Base-by-base conservation (phyloP, 192 early-diverging fungal species). In the Backusella tarrabulga region DNA sequence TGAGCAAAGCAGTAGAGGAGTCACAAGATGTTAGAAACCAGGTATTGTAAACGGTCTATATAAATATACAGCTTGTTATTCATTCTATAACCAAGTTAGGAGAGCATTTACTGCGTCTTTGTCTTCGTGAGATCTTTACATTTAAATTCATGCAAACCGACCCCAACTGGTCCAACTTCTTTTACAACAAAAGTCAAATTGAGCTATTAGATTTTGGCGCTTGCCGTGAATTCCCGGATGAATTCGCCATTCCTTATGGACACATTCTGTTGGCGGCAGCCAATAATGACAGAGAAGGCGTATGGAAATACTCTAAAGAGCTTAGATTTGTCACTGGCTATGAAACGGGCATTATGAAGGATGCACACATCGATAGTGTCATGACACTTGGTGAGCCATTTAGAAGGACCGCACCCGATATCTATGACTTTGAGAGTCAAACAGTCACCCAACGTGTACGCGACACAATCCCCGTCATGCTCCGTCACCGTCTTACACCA, bases 101-200 rank as follows among this genome's bases (percentile, higher is more conserved):
- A 1, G 86, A 87, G n/a, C 83, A 82, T 14, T 83, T 98, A 26
- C 84, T 99, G 68, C 80, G 87, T 3, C 91, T 99, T 8, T 96
- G 93, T 80, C 86, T 99, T 52, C 84, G 88, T 46, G 97, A 99
- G 79, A 84, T 99, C 52, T 98, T 97, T 80, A 89, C 92, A 67
- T 98, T 95, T 83, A 86, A 90, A 74, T 98, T 93, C 82, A 99
- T 99, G 98, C 98, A 99, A 83, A 99, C 98, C 6, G 98, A 99
- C 83, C 98, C 98, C 2, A 99, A 99, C 81, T 99, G 98, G 98
- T 91, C 93, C 68, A 99, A 99, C 82, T 99, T 99, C 80, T 83
- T 99, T 69, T 99, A 96, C 79, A 92, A 96, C 74, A 77, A 68
- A 3, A 84, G 87, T 66, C 93, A 89, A 81, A 91, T 99, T 63